Evolutionary conservation across 257 asterid species (phyloP).

Genomic region (Rehmannia glutinosa): DNA sequence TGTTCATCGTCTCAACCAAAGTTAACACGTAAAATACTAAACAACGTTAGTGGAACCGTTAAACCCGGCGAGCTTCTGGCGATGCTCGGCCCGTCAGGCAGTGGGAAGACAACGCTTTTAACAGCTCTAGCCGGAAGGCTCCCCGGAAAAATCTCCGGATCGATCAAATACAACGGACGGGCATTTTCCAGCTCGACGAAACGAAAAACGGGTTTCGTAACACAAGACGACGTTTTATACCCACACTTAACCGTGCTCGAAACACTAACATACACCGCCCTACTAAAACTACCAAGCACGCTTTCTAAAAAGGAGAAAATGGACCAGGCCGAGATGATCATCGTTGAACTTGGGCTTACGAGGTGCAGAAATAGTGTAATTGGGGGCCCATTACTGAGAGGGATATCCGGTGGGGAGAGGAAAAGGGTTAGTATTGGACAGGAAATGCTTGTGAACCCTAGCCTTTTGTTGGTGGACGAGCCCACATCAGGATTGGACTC

Average conservation of each 20-base stretch:
- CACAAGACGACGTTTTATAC: constrained; percentile 79
- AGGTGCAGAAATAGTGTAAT: constrained; percentile 54
- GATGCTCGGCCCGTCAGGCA: constrained; percentile 95
- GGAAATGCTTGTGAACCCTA: constrained; percentile 84
- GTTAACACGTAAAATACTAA: constrained; percentile 36
- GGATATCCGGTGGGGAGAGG: constrained; percentile 86
- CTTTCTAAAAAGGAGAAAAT: constrained; percentile 42
- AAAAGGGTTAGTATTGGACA: constrained; percentile 85
- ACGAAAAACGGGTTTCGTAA: constrained; percentile 64
- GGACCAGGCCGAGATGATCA: constrained; percentile 56
- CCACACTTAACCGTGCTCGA: constrained; percentile 82
- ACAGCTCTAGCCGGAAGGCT: constrained; percentile 70
- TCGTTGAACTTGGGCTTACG: constrained; percentile 60
- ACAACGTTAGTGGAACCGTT: constrained; percentile 56
- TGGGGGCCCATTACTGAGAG: constrained; percentile 62
- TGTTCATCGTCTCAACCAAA: constrained; percentile 39
- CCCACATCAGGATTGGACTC: constrained; percentile 95
- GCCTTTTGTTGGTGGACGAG: constrained; percentile 73
- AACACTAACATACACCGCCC: constrained; percentile 66
- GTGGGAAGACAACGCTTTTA: constrained; percentile 83
- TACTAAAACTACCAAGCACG: constrained; percentile 54
- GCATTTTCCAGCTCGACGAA: constrained; percentile 45
- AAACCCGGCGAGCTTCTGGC: constrained; percentile 78
- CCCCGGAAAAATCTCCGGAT: constrained; percentile 60
- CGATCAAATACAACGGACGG: constrained; percentile 54